Conservation (phyloP, 371 early-diverging fungal genomes). For the Entomophthora muscae region DNA sequence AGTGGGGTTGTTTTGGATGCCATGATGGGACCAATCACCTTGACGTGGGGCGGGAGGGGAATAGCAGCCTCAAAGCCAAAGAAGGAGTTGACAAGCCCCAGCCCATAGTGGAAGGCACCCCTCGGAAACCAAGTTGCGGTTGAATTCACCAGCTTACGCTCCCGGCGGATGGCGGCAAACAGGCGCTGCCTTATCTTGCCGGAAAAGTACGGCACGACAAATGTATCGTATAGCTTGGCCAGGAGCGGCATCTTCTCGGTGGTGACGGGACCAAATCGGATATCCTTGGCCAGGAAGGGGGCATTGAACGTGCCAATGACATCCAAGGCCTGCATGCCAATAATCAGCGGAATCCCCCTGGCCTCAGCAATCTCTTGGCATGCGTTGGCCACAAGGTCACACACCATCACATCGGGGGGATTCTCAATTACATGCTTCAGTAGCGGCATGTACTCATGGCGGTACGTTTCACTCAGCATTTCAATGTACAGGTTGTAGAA, state of each 20-base stretch:
- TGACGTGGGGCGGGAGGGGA: background rate
- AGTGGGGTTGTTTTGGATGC: background rate
- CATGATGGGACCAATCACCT: constrained; percentile 1
- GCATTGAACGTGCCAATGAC: background rate
- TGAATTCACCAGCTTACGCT: background rate
- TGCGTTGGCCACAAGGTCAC: background rate
- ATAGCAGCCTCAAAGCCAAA: background rate
- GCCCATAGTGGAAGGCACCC: background rate
- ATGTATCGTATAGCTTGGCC: background rate
- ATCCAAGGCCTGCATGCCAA: background rate
- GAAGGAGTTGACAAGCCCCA: constrained; percentile 2
- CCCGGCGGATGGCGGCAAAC: background rate
- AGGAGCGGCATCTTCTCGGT: background rate
- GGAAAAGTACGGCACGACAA: background rate
- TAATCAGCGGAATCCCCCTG: background rate
- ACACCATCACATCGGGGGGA: background rate
- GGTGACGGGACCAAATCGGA: background rate
- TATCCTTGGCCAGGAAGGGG: background rate
- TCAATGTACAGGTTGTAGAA: too few relatives aligned
- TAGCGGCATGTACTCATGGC: too few relatives aligned
- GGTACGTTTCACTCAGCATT: too few relatives aligned
- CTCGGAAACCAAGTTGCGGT: background rate
- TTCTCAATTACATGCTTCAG: too few relatives aligned
- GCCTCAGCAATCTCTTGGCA: background rate
- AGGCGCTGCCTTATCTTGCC: background rate